phyloP scores from a whole-genome alignment of 176 grass and related monocot genomes.

The Carex pumila region DNA sequence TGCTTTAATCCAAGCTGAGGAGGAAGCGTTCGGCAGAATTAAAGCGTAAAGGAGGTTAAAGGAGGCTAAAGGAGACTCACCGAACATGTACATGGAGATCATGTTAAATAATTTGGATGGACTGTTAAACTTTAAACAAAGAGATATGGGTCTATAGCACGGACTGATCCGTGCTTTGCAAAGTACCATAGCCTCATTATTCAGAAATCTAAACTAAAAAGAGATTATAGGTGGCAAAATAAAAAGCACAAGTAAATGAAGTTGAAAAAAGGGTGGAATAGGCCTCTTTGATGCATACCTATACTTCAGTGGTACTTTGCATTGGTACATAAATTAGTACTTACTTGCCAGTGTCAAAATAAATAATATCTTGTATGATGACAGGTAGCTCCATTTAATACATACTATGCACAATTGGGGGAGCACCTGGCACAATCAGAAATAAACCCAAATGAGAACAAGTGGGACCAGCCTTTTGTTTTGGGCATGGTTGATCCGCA shows the following conservation, averaged over 20 bases:
- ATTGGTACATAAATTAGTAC: neutral
- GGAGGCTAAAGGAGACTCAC: too few species aligned
- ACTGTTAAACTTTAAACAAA: too few species aligned
- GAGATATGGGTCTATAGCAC: too few species aligned
- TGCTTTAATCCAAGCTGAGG: too few species aligned
- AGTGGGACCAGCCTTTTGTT: slow-evolving; percentile 88
- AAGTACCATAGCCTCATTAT: too few species aligned
- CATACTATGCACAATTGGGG: slow-evolving; percentile 66
- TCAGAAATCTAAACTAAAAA: neutral
- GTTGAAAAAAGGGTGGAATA: neutral
- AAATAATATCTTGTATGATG: slow-evolving; percentile 23
- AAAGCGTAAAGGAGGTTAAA: too few species aligned
- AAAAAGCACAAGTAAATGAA: neutral
- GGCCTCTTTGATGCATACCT: neutral
- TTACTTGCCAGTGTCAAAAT: neutral
- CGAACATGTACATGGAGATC: too few species aligned
- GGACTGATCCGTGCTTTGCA: too few species aligned
- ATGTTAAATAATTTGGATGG: too few species aligned
- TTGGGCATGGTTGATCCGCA: slow-evolving; percentile 90
- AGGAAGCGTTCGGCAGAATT: too few species aligned
- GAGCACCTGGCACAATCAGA: slow-evolving; percentile 75
- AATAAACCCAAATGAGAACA: slow-evolving; percentile 64
- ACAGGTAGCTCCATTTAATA: slow-evolving; percentile 99
- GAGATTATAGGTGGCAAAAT: neutral
- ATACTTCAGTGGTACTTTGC: neutral